phyloP scores from a whole-genome alignment of 176 grass and related monocot species.

The Musa beccarii region DNA sequence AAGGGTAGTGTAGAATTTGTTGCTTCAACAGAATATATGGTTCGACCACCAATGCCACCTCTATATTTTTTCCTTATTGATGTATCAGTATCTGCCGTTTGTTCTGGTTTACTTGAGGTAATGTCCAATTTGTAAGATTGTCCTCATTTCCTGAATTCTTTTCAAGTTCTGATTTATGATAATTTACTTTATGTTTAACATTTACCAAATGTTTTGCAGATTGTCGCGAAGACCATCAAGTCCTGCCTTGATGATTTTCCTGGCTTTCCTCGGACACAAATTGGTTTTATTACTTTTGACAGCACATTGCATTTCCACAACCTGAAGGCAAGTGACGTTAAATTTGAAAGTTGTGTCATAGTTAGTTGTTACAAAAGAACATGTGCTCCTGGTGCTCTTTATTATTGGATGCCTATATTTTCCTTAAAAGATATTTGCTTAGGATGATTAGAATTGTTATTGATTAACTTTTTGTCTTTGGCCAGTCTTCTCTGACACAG shows the following conservation, averaged over 20 bases:
- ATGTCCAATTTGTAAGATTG: background rate
- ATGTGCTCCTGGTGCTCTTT: background rate
- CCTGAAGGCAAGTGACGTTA: conserved; percentile 55
- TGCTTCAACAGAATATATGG: conserved; percentile 97
- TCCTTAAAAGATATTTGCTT: background rate
- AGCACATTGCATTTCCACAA: conserved; percentile 97
- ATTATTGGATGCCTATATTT: background rate
- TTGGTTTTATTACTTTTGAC: conserved; percentile 91
- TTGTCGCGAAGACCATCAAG: conserved; percentile 87
- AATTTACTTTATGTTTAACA: conserved; percentile 2
- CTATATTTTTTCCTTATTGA: conserved; percentile 95
- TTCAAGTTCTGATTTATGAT: background rate
- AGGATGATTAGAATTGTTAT: background rate
- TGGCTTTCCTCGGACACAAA: conserved; percentile 79
- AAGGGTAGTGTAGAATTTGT: conserved; percentile 97
- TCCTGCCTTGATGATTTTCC: conserved; percentile 77
- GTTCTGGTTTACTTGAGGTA: conserved; percentile 80
- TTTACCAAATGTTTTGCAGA: conserved; percentile 29
- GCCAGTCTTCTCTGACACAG: conserved; percentile 80
- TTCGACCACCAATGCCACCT: conserved; percentile 94
- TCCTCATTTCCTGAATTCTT: background rate
- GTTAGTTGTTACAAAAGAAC: background rate
- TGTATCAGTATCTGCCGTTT: conserved; percentile 72
- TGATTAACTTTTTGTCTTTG: conserved; percentile 26
- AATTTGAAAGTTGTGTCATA: background rate